phyloP scores from a whole-genome alignment of 192 early-diverging fungal species.

The Coemansia sp. region DNA sequence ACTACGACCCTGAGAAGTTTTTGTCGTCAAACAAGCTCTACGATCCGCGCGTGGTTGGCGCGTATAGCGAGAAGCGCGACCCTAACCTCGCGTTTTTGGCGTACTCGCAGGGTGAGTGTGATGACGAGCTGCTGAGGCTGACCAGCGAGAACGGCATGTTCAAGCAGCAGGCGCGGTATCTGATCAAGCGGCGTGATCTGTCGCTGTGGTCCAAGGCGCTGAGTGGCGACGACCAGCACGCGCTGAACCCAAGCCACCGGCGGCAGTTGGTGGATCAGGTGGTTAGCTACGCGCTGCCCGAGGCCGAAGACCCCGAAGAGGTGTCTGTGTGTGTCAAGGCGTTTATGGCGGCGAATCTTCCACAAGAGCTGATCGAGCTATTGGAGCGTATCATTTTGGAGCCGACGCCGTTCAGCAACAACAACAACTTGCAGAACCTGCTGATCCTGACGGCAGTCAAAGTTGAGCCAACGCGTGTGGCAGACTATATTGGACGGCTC shows the following conservation, averaged over 20 bases:
- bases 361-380: conserved; percentile 95
- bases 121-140: conserved; percentile 89
- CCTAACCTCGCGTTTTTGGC: conserved; percentile 93
- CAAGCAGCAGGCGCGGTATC: conserved; percentile 97
- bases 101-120: conserved; percentile 93
- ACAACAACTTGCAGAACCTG: conserved; percentile 95
- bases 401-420: conserved; percentile 87
- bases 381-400: conserved; percentile 96
- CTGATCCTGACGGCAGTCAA: conserved; percentile 97
- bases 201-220: conserved; percentile 85
- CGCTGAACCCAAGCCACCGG: conserved; percentile 64
- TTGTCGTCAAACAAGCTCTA: conserved; percentile 74
- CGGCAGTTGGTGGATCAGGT: conserved; percentile 92
- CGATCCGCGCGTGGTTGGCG: conserved; percentile 88
- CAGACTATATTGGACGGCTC: conserved; percentile 93
- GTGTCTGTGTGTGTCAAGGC: conserved; percentile 97
- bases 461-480: conserved; percentile 87
- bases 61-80: conserved; percentile 99
- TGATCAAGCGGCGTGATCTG: conserved; percentile 84
- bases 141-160: conserved; percentile 99
- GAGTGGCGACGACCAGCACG: conserved; percentile 63
- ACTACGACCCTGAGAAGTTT: conserved; percentile 97
- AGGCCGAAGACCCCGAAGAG: conserved; percentile 95
- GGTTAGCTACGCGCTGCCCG: conserved; percentile 86
- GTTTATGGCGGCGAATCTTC: conserved; percentile 95